phyloP scores from a whole-genome alignment of 139 green algal species.

The Choricystis sp. region DNA sequence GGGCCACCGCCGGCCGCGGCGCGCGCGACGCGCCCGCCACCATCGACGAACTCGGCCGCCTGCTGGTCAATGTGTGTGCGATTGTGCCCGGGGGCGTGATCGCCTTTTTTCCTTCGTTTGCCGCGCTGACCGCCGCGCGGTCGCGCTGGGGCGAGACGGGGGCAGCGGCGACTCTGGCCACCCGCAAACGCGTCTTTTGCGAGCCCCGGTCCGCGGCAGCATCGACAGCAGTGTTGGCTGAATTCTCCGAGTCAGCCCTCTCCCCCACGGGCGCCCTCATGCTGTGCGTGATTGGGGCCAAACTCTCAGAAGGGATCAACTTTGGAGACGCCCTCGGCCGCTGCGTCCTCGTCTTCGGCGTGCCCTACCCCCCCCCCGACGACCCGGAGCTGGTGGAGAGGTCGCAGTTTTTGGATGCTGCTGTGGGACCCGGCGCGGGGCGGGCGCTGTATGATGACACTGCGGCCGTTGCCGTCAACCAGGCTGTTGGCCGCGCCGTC shows the following conservation, averaged over 20 bases:
- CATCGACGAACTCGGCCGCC: slow-evolving; percentile 52
- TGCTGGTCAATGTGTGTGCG: slow-evolving; percentile 51
- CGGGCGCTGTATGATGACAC: slow-evolving; percentile 73
- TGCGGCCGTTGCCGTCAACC: slow-evolving; percentile 65
- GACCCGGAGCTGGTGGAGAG: slow-evolving; percentile 82
- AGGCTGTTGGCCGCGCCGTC: slow-evolving; percentile 82
- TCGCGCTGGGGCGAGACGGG: slow-evolving; percentile 39
- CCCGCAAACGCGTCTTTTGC: slow-evolving; percentile 43
- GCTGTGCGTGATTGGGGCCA: slow-evolving; percentile 85
- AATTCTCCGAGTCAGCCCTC: background rate
- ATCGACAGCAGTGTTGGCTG: background rate
- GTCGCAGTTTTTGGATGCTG: slow-evolving; percentile 61
- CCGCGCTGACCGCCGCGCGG: slow-evolving; percentile 28
- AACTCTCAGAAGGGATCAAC: slow-evolving; percentile 97
- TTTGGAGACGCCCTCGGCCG: slow-evolving; percentile 89
- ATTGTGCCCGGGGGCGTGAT: slow-evolving; percentile 52
- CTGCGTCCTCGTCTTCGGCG: slow-evolving; percentile 80
- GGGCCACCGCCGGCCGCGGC: no score
- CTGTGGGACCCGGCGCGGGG: slow-evolving; percentile 8
- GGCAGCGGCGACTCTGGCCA: slow-evolving; percentile 22
- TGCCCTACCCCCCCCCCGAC: slow-evolving; percentile 84
- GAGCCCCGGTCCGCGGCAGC: slow-evolving; percentile 35
- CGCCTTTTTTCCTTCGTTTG: slow-evolving; percentile 84
- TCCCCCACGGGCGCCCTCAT: slow-evolving; percentile 52
- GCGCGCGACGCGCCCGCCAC: slow-evolving; percentile 12